A percentile compares a stretch with the other conserved stretches of the same genome.
Conservation (phyloP, 2,329 filamentous ascomycete species). For the Dothistroma septosporum region DNA sequence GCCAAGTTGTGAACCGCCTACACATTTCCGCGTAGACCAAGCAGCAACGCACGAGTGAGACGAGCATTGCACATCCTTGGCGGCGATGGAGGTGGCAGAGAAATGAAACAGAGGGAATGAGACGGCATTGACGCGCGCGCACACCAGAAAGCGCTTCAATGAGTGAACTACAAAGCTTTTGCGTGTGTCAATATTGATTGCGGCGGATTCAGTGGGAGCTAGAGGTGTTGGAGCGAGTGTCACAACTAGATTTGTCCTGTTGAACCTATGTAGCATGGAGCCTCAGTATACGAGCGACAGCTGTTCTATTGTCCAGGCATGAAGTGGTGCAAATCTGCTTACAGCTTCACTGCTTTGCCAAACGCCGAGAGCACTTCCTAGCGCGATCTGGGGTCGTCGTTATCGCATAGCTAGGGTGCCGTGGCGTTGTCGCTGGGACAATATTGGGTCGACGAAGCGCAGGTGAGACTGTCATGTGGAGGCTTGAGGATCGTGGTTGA, state of each 20-base stretch:
- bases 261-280: constrained; percentile 10
- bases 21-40: constrained; percentile 4
- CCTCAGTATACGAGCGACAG: constrained; percentile 9
- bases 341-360: background rate
- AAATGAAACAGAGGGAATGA: constrained; percentile 10
- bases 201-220: constrained; percentile 5
- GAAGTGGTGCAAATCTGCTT: background rate
- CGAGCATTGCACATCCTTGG: constrained; percentile 25
- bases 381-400: background rate
- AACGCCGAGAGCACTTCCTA: background rate
- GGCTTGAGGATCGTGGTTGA: background rate
- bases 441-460: background rate
- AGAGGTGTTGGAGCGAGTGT: constrained; percentile 15
- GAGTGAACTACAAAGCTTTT: constrained; percentile 12
- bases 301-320: background rate
- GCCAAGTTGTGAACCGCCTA: constrained; percentile 71
- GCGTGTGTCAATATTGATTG: constrained; percentile 12
- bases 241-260: constrained; percentile 16
- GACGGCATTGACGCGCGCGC: background rate
- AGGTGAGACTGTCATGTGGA: background rate
- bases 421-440: background rate
- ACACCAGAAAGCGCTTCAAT: constrained; percentile 5
- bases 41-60: constrained; percentile 10
- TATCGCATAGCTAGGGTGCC: background rate
- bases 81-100: constrained; percentile 27